Conservation (phyloP, 2,329 filamentous ascomycete genomes). For the Penicillium corylophilum region DNA sequence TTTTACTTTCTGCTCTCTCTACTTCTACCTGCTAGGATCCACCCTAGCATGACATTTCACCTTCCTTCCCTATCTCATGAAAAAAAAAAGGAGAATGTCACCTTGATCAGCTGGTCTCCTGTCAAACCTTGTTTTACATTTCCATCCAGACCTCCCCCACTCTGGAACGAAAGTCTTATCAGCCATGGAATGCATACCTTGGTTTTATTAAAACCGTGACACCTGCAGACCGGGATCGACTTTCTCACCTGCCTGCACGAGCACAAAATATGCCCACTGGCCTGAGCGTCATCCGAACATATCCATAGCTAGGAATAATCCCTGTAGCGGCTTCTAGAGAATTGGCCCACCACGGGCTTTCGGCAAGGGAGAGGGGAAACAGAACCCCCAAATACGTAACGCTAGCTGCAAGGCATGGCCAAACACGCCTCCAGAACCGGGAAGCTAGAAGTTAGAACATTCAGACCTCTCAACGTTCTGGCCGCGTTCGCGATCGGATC, state of each 20-base stretch:
- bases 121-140: constrained; percentile 3
- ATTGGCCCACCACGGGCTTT: neutral
- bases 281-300: constrained; percentile 19
- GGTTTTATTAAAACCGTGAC: constrained; percentile 7
- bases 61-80: neutral
- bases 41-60: neutral
- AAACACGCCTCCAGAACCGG: neutral
- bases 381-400: neutral
- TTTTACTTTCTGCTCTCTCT: neutral
- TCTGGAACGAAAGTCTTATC: constrained; percentile 9
- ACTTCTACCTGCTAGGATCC: neutral
- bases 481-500: constrained; percentile 15
- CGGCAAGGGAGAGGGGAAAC: neutral
- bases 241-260: constrained; percentile 8
- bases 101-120: neutral
- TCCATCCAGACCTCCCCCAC: neutral
- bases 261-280: constrained; percentile 17
- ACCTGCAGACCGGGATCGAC: constrained; percentile 14
- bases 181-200: constrained; percentile 8
- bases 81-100: neutral
- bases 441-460: neutral
- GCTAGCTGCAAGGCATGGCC: neutral
- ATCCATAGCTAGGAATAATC: constrained; percentile 2
- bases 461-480: constrained; percentile 7
- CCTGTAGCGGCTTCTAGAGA: neutral